Evolutionary conservation across 2,329 filamentous ascomycete species (phyloP), one percentile per base, ranked within the genome.

Genomic region (Aureobasidium sp.): DNA sequence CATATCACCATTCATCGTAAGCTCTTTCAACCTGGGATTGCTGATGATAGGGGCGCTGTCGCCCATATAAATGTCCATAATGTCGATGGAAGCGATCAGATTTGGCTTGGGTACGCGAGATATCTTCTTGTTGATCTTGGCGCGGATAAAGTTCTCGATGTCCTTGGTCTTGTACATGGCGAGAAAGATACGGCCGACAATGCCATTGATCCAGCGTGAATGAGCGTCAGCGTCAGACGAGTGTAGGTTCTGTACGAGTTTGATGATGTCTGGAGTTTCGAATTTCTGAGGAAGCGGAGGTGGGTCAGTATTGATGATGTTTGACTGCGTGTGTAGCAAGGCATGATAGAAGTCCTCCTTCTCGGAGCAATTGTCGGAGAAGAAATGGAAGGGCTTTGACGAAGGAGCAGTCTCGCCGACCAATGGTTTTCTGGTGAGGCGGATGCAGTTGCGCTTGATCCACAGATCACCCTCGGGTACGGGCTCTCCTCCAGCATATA

Each of bases 291-390:
- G 88, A 59, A 81, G 81, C 0, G 91, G 91, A 0, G 85, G 82
- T 22, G 79, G 78, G 60, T 81, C 78, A 24, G 79, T 78, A 42
- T 81, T 80, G 62, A 84, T 80, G 17, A 83, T 82, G 68, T 87
- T 85, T 67, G 91, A 87, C 71, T 96, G 89, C 66, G 92, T 95
- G 68, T 87, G 86, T 42, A 99, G 79, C 67, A 99, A 79, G 14
- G 93, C 89, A 74, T 96, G 93, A 73, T 99, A 99, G 75, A 99
- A 97, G 72, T 99, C 94, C 74, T 99, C 94, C 74, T 99, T 99
- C 50, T 94, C 91, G 0, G 92, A 96, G 72, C 90, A 90, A 70
- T 95, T 96, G 67, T 97, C 91, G 0, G 90, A 95, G 74, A 97
- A 99, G 5, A 99, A 79, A 70, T 87, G 97, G 76, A 97, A 97